Percentiles rank a stretch among this genome's conserved stretches.
Conservation (phyloP, 768 basidiomycete species). For the Boletus vinaceobasis region DNA sequence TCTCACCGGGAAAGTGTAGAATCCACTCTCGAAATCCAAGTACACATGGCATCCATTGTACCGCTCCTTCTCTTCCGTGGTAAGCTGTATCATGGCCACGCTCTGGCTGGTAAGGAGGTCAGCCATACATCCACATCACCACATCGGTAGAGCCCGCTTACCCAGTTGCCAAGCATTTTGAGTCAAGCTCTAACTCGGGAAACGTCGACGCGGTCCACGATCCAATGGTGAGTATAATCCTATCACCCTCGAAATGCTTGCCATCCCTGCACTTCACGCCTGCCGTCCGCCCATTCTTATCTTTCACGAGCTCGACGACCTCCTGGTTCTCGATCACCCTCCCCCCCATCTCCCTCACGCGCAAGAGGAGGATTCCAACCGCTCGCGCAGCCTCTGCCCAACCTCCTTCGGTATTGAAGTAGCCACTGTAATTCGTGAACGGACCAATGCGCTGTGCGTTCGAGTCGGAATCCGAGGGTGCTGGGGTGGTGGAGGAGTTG, state of each 20-base stretch:
- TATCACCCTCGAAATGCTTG: conserved; percentile 47
- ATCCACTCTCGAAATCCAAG: conserved; percentile 68
- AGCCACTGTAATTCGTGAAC: conserved; percentile 43
- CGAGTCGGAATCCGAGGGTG: neutral
- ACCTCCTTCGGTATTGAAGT: conserved; percentile 73
- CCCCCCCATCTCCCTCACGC: conserved; percentile 59
- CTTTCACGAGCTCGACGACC: conserved; percentile 48
- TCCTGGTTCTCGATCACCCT: conserved; percentile 54
- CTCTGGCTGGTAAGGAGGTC: conserved; percentile 55
- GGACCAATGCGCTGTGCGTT: conserved; percentile 11
- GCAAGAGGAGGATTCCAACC: conserved; percentile 48
- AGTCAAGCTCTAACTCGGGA: conserved; percentile 49
- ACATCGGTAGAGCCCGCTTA: conserved; percentile 31
- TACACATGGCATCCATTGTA: conserved; percentile 69
- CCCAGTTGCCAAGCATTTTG: conserved; percentile 76
- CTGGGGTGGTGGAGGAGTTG: neutral
- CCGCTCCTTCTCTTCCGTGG: conserved; percentile 55
- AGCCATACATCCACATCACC: neutral
- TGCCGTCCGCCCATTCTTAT: conserved; percentile 37
- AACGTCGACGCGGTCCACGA: conserved; percentile 86
- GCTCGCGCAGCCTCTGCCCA: conserved; percentile 83
- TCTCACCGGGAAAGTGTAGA: conserved; percentile 81
- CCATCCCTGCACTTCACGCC: conserved; percentile 69
- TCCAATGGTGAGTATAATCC: conserved; percentile 71
- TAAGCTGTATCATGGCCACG: conserved; percentile 75